Evolutionary conservation across 2,329 filamentous ascomycete species (phyloP).

Genomic region (Chaetomium olivaceum): DNA sequence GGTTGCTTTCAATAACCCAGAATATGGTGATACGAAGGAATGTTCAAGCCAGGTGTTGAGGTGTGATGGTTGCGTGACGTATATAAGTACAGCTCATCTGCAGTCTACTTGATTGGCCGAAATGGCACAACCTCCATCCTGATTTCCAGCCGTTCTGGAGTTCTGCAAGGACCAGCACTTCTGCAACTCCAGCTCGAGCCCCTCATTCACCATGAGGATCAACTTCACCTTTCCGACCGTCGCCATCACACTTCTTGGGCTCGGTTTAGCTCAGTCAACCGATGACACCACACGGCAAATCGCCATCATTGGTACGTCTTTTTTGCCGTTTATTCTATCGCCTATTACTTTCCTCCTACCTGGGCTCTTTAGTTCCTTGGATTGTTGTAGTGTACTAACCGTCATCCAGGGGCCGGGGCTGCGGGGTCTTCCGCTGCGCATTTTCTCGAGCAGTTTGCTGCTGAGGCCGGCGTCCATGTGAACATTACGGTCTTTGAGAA

Average conservation of each 20-base stretch:
- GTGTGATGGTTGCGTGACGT: neutral
- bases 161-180: neutral
- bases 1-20: neutral
- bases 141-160: neutral
- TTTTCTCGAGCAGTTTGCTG: slow-evolving; percentile 71
- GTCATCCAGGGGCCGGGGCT: slow-evolving; percentile 75
- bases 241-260: slow-evolving; percentile 10
- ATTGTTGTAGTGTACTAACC: neutral
- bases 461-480: slow-evolving; percentile 58
- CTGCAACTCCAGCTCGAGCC: neutral
- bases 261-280: neutral
- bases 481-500: slow-evolving; percentile 90
- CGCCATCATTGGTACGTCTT: slow-evolving; percentile 39
- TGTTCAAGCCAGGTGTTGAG: neutral
- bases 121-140: neutral
- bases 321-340: neutral
- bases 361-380: too few relatives aligned
- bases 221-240: slow-evolving; percentile 1
- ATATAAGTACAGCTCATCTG: neutral
- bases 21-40: neutral
- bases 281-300: slow-evolving; percentile 30
- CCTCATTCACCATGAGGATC: slow-evolving; percentile 20
- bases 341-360: neutral
- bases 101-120: neutral
- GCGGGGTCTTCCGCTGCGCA: slow-evolving; percentile 87